Base-by-base conservation (phyloP, 768 basidiomycete species). In the Chalciporus sphaerocephalus region DNA sequence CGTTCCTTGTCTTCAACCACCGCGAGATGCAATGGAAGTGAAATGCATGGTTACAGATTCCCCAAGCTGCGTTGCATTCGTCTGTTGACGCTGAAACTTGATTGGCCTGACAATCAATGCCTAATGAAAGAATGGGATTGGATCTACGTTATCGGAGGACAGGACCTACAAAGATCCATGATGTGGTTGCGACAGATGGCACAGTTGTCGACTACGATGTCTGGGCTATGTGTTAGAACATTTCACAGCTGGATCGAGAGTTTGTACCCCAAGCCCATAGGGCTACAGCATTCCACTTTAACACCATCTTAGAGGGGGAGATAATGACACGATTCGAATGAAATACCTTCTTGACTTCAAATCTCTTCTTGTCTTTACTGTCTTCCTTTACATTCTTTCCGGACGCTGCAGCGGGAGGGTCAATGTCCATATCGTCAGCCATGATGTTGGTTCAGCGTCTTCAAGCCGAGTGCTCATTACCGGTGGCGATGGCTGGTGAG, bases 171-270 rank as follows among this genome's bases (percentile, higher is more conserved):
- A 36, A 98, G 85, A 68, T 99, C 96, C 96, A 99, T 99, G 73
- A 99, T 98, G 64, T 99, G 95, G 66, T 97, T 97, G 68, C 93
- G 83, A 78, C 96, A 99, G 73, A 99, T 99, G 40, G 96, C 96
- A 60, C 96, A 98, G 71, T 97, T 99, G 70, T 98, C 95, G 47
- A 97, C 95, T 49, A 96, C 93, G 61, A 98, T 97, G 65, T 98
- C 94, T 95, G 8, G 1, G n/a, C n/a, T n/a, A n/a, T 27, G 42
- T 17, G 51, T 60, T 32, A 61, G 32, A 44, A 24, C 45, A 48
- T 40, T 33, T 38, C 30, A 33, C 35, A 13, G 34, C 17, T 17
- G 28, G 17, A 21, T 33, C 25, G 30, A 43, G 33, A 18, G 38
- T 38, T 52, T 78, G 46, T 52, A 94, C 93, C 94, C 95, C 96